These are phyloP conservation scores for Zostera marina DNA, from an alignment of 116 monocot species.

Conservation along the genomic window DNA sequence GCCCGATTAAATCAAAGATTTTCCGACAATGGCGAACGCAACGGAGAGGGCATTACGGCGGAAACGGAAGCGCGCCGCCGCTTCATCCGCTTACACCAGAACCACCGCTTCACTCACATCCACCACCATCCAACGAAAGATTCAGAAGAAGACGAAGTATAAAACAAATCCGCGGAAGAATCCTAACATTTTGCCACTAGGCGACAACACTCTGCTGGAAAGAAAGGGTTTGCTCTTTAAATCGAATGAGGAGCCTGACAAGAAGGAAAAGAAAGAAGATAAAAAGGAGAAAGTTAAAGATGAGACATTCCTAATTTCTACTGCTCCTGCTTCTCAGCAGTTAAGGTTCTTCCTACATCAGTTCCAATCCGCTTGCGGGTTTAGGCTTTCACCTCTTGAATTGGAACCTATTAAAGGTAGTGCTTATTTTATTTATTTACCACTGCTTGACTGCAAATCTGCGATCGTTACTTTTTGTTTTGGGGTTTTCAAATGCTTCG, in stretches of 20 bases:
- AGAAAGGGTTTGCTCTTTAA: neutral
- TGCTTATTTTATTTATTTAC: neutral
- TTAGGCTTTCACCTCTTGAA: constrained; percentile 68
- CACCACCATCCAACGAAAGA: neutral
- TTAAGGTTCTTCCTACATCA: constrained; percentile 45
- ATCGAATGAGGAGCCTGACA: neutral
- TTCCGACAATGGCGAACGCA: constrained; percentile 10
- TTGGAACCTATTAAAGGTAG: constrained; percentile 58
- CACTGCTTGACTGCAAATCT: too few relatives aligned
- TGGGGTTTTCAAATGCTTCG: too few relatives aligned
- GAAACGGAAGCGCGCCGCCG: constrained; percentile 6
- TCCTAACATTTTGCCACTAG: constrained; percentile 31
- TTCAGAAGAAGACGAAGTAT: constrained; percentile 5
- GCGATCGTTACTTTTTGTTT: too few relatives aligned
- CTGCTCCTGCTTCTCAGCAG: constrained; percentile 46
- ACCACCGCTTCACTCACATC: neutral
- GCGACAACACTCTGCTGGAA: constrained; percentile 13
- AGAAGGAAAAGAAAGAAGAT: neutral
- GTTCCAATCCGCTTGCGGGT: constrained; percentile 36
- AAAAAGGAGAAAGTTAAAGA: constrained; percentile 2
- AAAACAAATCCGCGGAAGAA: constrained; percentile 5
- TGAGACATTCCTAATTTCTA: constrained; percentile 27
- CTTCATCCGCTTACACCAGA: neutral
- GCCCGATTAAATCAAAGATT: neutral
- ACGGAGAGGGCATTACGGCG: constrained; percentile 9